Evolutionary conservation across 352 stramenopile genomes (phyloP).

Genomic region (Albugo laibachii): DNA sequence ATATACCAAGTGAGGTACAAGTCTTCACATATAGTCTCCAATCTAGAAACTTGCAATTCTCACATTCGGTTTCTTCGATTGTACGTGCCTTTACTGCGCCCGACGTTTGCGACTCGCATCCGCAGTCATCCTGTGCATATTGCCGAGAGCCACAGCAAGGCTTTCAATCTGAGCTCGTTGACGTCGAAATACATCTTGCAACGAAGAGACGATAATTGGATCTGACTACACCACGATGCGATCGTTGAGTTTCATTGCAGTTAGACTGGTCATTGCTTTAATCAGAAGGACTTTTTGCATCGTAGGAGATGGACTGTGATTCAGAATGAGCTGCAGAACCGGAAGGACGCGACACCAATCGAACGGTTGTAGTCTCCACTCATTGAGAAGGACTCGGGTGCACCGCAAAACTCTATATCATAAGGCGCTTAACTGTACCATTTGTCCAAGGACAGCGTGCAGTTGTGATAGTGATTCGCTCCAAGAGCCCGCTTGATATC

Average conservation of each 20-base stretch:
- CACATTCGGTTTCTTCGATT: too few relatives aligned
- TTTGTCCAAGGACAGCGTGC: neutral
- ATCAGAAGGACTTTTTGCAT: conserved; percentile 1
- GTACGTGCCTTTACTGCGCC: too few relatives aligned
- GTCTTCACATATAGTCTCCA: too few relatives aligned
- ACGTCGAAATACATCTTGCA: too few relatives aligned
- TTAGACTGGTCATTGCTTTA: conserved; percentile 1
- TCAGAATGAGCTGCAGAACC: conserved; percentile 2
- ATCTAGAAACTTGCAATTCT: too few relatives aligned
- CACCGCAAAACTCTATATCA: neutral
- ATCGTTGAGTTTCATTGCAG: neutral
- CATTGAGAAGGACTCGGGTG: neutral
- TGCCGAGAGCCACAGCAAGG: neutral
- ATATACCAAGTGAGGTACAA: too few relatives aligned
- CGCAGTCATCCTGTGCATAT: too few relatives aligned
- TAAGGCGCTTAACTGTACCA: conserved; percentile 6
- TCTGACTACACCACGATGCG: neutral
- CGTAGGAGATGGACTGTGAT: conserved; percentile 1
- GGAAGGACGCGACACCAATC: neutral
- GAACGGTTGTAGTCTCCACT: too few relatives aligned
- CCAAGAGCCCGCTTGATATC: conserved; percentile 2
- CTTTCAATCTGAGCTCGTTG: neutral
- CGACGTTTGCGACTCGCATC: too few relatives aligned
- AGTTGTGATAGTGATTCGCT: conserved; percentile 4
- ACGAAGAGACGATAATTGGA: too few relatives aligned